phyloP scores from a whole-genome alignment of 371 early-diverging fungal genomes.

The Mucor lusitanicus region DNA sequence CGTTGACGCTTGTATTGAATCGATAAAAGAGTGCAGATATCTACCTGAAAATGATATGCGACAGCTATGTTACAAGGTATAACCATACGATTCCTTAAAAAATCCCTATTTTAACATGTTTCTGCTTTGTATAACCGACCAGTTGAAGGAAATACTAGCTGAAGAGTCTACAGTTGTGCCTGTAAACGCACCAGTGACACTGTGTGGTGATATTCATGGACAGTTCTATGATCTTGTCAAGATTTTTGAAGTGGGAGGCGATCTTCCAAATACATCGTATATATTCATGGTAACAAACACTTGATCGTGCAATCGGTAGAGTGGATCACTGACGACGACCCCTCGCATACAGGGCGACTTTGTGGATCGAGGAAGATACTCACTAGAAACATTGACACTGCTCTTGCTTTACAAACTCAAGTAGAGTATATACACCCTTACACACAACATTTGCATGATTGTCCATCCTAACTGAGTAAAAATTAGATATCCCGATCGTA shows the following conservation, averaged over 20 bases:
- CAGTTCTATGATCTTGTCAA: constrained; percentile 99
- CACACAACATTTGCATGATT: background rate
- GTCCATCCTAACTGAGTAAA: background rate
- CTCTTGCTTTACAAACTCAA: constrained; percentile 93
- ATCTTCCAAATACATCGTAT: constrained; percentile 95
- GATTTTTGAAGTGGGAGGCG: constrained; percentile 97
- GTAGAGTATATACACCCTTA: constrained; percentile 23
- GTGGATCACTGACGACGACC: background rate
- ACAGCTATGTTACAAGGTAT: constrained; percentile 90
- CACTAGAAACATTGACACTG: constrained; percentile 95
- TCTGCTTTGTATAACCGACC: background rate
- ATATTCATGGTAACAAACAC: constrained; percentile 83
- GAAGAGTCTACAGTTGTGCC: constrained; percentile 97
- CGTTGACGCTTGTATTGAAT: constrained; percentile 59
- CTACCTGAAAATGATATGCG: constrained; percentile 94
- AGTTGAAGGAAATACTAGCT: constrained; percentile 92
- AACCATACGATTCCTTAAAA: background rate
- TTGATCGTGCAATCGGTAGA: background rate
- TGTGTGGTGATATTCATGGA: constrained; percentile 99
- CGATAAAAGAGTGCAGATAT: constrained; percentile 81
- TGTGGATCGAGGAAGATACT: constrained; percentile 99
- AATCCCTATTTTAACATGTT: background rate
- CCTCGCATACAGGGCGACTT: constrained; percentile 87
- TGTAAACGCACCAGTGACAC: constrained; percentile 92
- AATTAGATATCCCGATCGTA: constrained; percentile 91